Evolutionary conservation across 2,329 filamentous ascomycete species (phyloP).

Genomic region (Monilinia polystroma): DNA sequence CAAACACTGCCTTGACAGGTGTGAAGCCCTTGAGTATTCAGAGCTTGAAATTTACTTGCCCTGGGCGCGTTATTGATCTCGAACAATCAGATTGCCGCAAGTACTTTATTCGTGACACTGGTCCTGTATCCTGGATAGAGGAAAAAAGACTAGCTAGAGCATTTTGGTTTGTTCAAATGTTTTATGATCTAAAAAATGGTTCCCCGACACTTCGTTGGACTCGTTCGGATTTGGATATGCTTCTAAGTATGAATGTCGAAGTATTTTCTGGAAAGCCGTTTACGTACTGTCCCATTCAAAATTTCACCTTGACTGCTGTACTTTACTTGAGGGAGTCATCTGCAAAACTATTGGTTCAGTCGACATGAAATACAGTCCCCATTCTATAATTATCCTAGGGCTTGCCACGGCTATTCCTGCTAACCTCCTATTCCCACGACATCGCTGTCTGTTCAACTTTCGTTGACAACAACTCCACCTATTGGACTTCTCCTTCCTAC

Average conservation of each 20-base stretch:
- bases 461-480: no score
- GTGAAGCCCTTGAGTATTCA: neutral
- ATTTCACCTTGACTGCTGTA: neutral
- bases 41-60: neutral
- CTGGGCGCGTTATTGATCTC: neutral
- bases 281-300: neutral
- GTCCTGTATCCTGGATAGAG: neutral
- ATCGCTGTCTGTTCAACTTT: no score
- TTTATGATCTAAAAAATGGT: neutral
- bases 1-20: neutral
- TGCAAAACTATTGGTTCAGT: neutral
- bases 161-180: neutral
- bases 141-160: neutral
- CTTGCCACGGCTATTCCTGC: no score
- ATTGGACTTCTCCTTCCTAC: no score
- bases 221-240: neutral
- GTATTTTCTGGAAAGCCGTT: neutral
- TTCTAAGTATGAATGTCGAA: neutral
- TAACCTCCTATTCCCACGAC: no score
- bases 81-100: neutral
- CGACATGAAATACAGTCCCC: neutral
- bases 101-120: neutral
- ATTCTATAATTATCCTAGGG: no score
- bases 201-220: neutral
- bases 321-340: neutral